Base-by-base conservation (phyloP, 2,329 filamentous ascomycete species). In the Basipetospora sp. region DNA sequence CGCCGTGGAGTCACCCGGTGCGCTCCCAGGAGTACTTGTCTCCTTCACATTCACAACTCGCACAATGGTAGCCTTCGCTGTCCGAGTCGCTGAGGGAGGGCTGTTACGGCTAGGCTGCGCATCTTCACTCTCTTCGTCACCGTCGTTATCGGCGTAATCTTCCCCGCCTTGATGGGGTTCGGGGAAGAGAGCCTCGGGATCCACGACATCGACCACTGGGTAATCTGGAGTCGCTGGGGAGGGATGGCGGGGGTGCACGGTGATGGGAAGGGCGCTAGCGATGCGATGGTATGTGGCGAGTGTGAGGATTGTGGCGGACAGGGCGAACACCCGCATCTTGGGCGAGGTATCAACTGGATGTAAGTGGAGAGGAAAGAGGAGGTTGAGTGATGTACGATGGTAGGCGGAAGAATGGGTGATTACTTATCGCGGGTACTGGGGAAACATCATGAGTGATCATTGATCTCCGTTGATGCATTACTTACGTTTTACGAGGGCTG, bases 291-390 rank as follows among this genome's bases (percentile, higher is more conserved):
- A 32, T n/a, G 47, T 41, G 15, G 49, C 42, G 17, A 53, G 32
- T 8, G 47, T 40, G 17, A 51, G 45, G 32, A 55, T 36, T 33
- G 55, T 39, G 17, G 46, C 42, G 30, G 48, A 32, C 19, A 49
- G 36, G 33, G 43, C 42, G 38, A 45, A 42, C 34, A 44, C 36
- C 43, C 48, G 53, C 56, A 59, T 59, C 41, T 50, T 55, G 48
- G 31, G 22, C 22, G 22, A 42, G 26, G 32, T 22, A 14, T 10
- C 15, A 31, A 27, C n/a, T 28, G 22, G 22, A 25, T 25, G 22
- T 25, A 25, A 31, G 29, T 14, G 16, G 13, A 31, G 16, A 8
- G 37, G 32, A 40, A 47, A 48, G 32, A 51, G 44, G 35, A 32
- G 22, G 29, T 15, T 38, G 26, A n/a, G n/a, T n/a, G n/a, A n/a